Conservation (phyloP, 441 rosid species). For the Erysimum pusillum region DNA sequence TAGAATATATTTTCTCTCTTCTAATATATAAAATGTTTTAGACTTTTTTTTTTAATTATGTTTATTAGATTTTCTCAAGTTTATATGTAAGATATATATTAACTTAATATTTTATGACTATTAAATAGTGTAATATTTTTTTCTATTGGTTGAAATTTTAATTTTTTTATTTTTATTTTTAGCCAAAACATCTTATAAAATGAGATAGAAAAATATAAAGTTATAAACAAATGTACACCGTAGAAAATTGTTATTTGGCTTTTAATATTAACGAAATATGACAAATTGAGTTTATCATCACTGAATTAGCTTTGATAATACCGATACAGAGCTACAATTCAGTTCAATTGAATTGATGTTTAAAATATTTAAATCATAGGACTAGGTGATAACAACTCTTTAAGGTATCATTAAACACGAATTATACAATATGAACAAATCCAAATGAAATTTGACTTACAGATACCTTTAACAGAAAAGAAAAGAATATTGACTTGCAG, state of each 20-base stretch:
- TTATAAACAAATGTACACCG: neutral
- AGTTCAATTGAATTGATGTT: conserved; percentile 7
- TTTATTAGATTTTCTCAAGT: too few species aligned
- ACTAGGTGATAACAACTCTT: neutral
- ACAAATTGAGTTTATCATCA: neutral
- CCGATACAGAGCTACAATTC: neutral
- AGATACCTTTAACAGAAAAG: neutral
- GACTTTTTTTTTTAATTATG: too few species aligned
- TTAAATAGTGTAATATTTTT: too few species aligned
- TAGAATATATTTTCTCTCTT: neutral
- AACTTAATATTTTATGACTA: too few species aligned
- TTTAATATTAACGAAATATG: neutral
- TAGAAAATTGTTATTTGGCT: neutral
- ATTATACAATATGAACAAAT: conserved; percentile 17
- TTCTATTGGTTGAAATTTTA: too few species aligned
- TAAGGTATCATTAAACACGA: neutral
- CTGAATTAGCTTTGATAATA: neutral
- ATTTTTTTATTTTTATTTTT: too few species aligned
- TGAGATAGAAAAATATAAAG: too few species aligned
- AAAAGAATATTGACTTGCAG: conserved; percentile 13
- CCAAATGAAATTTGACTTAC: conserved; percentile 23
- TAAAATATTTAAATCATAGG: neutral
- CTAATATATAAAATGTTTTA: too few species aligned
- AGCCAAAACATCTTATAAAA: too few species aligned
- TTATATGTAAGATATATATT: too few species aligned